phyloP scores from a whole-genome alignment of 73 alveolate genomes.

The Durusdinium trenchii region DNA sequence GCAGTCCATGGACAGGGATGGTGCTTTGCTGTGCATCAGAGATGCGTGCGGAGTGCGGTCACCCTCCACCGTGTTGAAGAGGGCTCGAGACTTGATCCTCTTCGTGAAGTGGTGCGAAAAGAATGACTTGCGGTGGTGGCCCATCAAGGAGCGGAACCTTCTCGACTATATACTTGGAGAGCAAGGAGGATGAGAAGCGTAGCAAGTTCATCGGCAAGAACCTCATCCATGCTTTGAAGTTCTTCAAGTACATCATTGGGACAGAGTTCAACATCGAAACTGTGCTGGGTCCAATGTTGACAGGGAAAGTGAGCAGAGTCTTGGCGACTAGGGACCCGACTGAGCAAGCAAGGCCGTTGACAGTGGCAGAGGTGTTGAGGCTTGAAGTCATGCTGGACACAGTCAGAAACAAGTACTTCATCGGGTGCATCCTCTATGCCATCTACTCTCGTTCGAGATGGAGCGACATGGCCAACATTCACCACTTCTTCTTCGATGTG shows the following conservation, averaged over 20 bases:
- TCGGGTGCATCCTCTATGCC: slow-evolving; percentile 8
- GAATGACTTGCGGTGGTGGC: not conserved
- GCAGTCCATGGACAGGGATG: not conserved
- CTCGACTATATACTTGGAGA: not conserved
- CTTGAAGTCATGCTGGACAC: no score
- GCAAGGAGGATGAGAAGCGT: not conserved
- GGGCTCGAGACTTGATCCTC: not conserved
- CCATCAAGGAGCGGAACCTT: not conserved
- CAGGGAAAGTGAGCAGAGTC: not conserved
- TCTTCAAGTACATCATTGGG: no score
- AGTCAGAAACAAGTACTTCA: not conserved
- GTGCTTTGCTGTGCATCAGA: not conserved
- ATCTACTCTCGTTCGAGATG: not conserved
- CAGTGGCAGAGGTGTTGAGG: not conserved
- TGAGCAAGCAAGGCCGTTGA: not conserved
- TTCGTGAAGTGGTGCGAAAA: not conserved
- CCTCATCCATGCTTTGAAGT: not conserved
- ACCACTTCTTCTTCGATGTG: not conserved
- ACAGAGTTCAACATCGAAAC: not conserved
- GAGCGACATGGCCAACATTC: not conserved
- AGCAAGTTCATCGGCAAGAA: not conserved
- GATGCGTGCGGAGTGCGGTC: not conserved
- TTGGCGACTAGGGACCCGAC: not conserved
- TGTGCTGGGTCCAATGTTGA: not conserved
- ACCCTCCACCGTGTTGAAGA: not conserved